Evolutionary conservation across 805 yeast species (phyloP).

Genomic region (Hanseniaspora vineae): DNA sequence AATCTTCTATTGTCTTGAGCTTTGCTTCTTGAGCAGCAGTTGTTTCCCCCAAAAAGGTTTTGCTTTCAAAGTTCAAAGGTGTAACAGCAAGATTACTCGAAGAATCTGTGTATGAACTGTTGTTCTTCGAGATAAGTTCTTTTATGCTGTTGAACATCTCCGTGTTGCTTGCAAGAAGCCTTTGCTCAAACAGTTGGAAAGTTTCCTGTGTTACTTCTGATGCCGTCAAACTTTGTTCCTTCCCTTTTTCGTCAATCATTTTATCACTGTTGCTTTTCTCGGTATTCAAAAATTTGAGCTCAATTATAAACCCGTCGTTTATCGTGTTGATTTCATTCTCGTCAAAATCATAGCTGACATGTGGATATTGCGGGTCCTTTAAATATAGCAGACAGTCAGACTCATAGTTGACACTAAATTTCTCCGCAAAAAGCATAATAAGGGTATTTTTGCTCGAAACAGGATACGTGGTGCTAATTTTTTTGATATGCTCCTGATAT

Average conservation of each 20-base stretch:
- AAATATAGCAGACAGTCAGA: conserved; percentile 37
- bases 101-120: not conserved
- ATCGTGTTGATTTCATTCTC: conserved; percentile 50
- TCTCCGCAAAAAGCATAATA: conserved; percentile 70
- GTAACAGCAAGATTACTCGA: not conserved
- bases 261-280: not conserved
- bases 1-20: conserved; percentile 25
- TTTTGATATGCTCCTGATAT: conserved; percentile 41
- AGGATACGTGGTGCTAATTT: conserved; percentile 25
- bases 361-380: conserved; percentile 40
- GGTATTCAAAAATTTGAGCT: conserved; percentile 21
- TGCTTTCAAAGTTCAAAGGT: not conserved
- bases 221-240: too few species aligned
- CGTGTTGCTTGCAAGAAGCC: not conserved
- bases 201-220: not conserved
- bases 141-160: not conserved
- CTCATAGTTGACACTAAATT: conserved; percentile 44
- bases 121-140: too few species aligned
- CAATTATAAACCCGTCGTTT: conserved; percentile 44
- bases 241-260: not conserved
- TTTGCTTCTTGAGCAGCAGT: conserved; percentile 3
- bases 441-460: conserved; percentile 28
- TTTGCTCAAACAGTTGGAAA: not conserved
- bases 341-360: conserved; percentile 67
- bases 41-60: too few species aligned